A percentile compares a stretch with the other conserved stretches of the same genome.
phyloP scores from a whole-genome alignment of 345 rosid species.

The Citrus australasica region DNA sequence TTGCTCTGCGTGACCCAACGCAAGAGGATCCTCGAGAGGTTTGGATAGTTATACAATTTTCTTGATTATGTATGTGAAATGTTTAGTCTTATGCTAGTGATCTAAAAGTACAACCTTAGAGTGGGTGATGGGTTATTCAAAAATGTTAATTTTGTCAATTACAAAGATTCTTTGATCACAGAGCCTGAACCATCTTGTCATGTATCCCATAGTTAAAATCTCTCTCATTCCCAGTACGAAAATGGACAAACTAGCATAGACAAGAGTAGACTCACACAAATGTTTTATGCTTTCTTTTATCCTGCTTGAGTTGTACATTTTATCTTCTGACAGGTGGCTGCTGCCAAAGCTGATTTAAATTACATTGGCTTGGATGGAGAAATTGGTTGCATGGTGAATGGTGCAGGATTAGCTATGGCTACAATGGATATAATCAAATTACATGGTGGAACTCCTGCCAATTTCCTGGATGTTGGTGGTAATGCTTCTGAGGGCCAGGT shows the following conservation, averaged over 20 bases:
- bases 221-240: background rate
- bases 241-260: background rate
- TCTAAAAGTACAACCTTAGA: background rate
- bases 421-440: slow-evolving; percentile 97
- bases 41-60: slow-evolving; percentile 10
- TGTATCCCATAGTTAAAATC: background rate
- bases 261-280: background rate
- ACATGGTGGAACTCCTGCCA: slow-evolving; percentile 99
- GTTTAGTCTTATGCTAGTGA: background rate
- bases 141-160: background rate
- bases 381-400: slow-evolving; percentile 99
- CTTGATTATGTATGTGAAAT: background rate
- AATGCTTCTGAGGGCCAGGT: slow-evolving; percentile 98
- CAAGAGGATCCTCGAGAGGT: slow-evolving; percentile 99
- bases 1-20: slow-evolving; percentile 82
- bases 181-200: background rate
- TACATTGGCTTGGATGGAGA: slow-evolving; percentile 98
- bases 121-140: background rate
- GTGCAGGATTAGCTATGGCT: slow-evolving; percentile 99
- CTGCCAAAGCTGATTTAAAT: slow-evolving; percentile 94
- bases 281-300: background rate
- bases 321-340: slow-evolving; percentile 63
- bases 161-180: background rate
- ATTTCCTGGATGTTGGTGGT: slow-evolving; percentile 97
- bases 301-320: slow-evolving; percentile 1